Conservation (phyloP, 2,329 filamentous ascomycete genomes). For the Epichloe bromicola region DNA sequence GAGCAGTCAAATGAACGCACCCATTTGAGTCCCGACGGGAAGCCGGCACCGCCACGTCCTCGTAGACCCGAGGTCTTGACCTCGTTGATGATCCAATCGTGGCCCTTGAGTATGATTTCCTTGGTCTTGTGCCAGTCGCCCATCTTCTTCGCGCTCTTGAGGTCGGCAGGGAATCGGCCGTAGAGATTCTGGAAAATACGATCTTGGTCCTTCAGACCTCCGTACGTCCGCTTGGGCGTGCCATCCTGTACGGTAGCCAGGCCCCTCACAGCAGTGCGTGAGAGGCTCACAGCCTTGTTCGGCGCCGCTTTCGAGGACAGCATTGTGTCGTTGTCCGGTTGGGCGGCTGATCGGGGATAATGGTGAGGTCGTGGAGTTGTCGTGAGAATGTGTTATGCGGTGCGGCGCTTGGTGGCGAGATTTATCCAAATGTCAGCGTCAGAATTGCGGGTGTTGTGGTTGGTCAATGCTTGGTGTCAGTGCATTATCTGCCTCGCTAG, state of each 20-base stretch:
- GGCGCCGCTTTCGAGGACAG: slow-evolving; percentile 31
- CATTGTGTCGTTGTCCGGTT: slow-evolving; percentile 25
- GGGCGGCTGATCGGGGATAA: slow-evolving; percentile 8
- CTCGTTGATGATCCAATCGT: slow-evolving; percentile 98
- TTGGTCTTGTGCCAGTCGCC: slow-evolving; percentile 99
- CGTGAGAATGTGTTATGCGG: slow-evolving; percentile 19
- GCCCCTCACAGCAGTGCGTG: slow-evolving; percentile 42
- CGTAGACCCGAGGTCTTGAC: slow-evolving; percentile 92
- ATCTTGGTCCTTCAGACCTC: slow-evolving; percentile 89
- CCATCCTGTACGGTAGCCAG: slow-evolving; percentile 74
- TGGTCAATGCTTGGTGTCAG: slow-evolving; percentile 23
- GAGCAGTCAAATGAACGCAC: slow-evolving; percentile 38
- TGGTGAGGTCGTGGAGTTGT: slow-evolving; percentile 15
- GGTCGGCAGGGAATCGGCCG: slow-evolving; percentile 76
- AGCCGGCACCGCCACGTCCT: slow-evolving; percentile 93
- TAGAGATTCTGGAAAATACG: slow-evolving; percentile 99
- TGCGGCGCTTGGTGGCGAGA: slow-evolving; percentile 23
- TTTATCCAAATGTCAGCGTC: slow-evolving; percentile 21
- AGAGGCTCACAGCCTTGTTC: slow-evolving; percentile 25
- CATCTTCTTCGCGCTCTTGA: slow-evolving; percentile 93
- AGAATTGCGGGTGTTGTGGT: slow-evolving; percentile 27
- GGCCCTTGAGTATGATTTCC: slow-evolving; percentile 91
- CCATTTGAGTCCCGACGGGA: slow-evolving; percentile 98
- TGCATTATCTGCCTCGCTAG: slow-evolving; percentile 20
- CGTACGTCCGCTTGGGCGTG: slow-evolving; percentile 59